These are phyloP conservation scores for Echria macrotheca DNA, from an alignment of 495 filamentous ascomycete species.

Conservation along the genomic window DNA sequence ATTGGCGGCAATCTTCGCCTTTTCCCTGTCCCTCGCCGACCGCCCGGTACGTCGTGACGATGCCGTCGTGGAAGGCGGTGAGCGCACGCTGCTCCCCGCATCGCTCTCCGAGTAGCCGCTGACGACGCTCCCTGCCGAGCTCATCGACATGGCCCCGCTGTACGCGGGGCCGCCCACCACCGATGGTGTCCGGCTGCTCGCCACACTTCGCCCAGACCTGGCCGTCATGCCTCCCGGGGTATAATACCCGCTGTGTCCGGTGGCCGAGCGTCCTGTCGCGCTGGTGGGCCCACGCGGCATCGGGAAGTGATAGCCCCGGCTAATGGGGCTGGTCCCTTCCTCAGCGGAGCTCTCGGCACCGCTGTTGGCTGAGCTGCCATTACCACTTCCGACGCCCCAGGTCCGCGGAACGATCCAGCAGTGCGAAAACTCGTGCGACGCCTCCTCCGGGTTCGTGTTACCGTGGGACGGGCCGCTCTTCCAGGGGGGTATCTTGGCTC, in stretches of 20 bases:
- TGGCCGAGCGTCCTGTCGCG: constrained; percentile 24
- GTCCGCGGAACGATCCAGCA: constrained; percentile 52
- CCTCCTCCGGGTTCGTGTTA: constrained; percentile 34
- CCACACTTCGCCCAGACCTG: constrained; percentile 23
- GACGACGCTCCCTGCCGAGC: constrained; percentile 16
- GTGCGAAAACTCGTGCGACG: constrained; percentile 52
- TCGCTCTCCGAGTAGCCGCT: constrained; percentile 18
- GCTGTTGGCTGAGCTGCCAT: constrained; percentile 17
- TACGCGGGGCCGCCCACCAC: constrained; percentile 13
- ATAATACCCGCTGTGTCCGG: constrained; percentile 18
- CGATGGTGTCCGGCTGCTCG: constrained; percentile 20
- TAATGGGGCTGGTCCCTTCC: constrained; percentile 18
- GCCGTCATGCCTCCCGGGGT: constrained; percentile 21
- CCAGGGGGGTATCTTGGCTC: constrained; percentile 56
- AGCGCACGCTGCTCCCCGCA: constrained; percentile 20
- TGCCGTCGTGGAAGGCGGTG: constrained; percentile 15
- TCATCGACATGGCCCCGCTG: constrained; percentile 9
- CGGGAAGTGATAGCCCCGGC: constrained; percentile 27
- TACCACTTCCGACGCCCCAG: constrained; percentile 32
- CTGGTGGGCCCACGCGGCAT: constrained; percentile 20
- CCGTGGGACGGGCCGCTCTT: constrained; percentile 28
- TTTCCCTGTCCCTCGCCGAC: constrained; percentile 7
- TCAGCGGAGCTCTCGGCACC: constrained; percentile 29
- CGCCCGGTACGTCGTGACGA: constrained; percentile 9
- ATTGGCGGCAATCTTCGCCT: constrained; percentile 8